A percentile compares a stretch with the other conserved stretches of the same genome.
These are phyloP conservation scores for Pulveroboletus sp. DNA, from an alignment of 768 basidiomycete genomes.

Conservation along the genomic window DNA sequence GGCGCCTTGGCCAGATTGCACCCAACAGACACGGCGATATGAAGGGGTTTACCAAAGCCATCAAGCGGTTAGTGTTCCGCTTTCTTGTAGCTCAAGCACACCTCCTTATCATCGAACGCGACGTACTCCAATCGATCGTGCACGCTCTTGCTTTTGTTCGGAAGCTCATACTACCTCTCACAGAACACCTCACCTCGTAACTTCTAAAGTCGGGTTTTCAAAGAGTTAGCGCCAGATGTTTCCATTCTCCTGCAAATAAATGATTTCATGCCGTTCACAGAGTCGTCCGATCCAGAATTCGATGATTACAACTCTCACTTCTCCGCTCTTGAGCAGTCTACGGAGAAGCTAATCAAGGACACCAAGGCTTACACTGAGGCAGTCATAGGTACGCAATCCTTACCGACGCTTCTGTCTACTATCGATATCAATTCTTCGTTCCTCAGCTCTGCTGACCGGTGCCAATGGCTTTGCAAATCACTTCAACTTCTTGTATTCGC, in stretches of 20 bases:
- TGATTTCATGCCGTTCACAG: conserved; percentile 31
- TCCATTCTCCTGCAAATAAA: background rate
- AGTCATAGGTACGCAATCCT: conserved; percentile 50
- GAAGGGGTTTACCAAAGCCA: conserved; percentile 80
- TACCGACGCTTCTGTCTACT: background rate
- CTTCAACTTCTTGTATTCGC: conserved; percentile 58
- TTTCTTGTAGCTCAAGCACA: background rate
- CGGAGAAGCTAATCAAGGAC: conserved; percentile 91
- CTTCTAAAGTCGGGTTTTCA: conserved; percentile 81
- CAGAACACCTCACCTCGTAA: conserved; percentile 89
- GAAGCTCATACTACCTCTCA: conserved; percentile 5
- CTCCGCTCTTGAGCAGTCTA: conserved; percentile 65
- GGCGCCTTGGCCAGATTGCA: background rate
- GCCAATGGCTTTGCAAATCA: conserved; percentile 61
- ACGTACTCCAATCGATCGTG: conserved; percentile 4
- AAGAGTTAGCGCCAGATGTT: conserved; percentile 64
- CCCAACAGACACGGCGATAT: conserved; percentile 36
- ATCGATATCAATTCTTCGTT: conserved; percentile 1
- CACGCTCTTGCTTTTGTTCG: conserved; percentile 2
- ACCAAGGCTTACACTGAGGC: conserved; percentile 82
- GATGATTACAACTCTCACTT: conserved; percentile 84
- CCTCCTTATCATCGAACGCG: background rate
- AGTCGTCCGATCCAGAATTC: conserved; percentile 84
- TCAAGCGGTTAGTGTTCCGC: conserved; percentile 54
- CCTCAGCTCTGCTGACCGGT: conserved; percentile 58